Percentiles rank a stretch among this genome's conserved stretches.
Conservation (phyloP, 139 green algal species). For the Chlorella sp. region DNA sequence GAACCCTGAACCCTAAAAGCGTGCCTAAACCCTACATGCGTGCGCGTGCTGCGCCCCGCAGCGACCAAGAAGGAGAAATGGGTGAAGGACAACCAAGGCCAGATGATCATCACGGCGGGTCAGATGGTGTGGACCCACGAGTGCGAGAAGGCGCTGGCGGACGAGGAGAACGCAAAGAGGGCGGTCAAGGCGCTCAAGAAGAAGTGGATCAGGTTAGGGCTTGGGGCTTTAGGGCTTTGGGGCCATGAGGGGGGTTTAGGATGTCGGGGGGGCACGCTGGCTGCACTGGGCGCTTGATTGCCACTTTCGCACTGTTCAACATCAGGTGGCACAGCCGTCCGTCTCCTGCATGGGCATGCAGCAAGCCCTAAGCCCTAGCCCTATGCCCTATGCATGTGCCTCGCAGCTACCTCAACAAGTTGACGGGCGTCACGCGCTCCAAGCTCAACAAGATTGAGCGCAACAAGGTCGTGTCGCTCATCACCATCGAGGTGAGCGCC, state of each 20-base stretch:
- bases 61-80: conserved; percentile 81
- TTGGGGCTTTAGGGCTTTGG: no score
- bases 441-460: conserved; percentile 66
- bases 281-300: no score
- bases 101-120: conserved; percentile 83
- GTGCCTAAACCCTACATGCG: no score
- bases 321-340: no score
- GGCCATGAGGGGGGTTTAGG: no score
- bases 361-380: no score
- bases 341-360: not conserved
- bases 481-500: conserved; percentile 68
- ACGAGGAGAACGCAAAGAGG: conserved; percentile 49
- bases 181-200: conserved; percentile 74
- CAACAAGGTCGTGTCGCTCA: conserved; percentile 57
- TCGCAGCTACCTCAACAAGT: conserved; percentile 84
- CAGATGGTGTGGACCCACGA: conserved; percentile 84
- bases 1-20: no score
- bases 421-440: conserved; percentile 69
- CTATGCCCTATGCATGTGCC: no score
- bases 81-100: conserved; percentile 80
- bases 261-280: no score
- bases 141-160: conserved; percentile 74
- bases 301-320: no score
- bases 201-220: conserved; percentile 56
- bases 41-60: no score